Percentiles rank a stretch among this genome's conserved stretches.
phyloP scores from a whole-genome alignment of 1,284 basidiomycete genomes.

The Quambalaria eucalypti region DNA sequence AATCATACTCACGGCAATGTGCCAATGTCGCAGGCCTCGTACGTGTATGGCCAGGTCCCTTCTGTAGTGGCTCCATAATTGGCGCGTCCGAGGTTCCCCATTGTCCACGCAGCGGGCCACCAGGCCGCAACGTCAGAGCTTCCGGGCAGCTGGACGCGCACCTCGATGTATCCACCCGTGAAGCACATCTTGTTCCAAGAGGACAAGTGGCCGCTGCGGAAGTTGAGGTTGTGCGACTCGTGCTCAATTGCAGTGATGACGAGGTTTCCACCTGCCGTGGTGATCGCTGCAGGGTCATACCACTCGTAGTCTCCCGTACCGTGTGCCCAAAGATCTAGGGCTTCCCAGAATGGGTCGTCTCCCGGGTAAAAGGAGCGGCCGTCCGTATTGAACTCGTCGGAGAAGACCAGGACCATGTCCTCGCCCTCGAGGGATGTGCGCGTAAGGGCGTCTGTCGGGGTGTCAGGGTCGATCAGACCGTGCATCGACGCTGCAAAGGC shows the following conservation, averaged over 20 bases:
- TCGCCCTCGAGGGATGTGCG: conserved; percentile 2
- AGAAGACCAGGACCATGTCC: conserved; percentile 35
- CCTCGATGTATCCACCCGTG: conserved; percentile 46
- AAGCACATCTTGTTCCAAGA: conserved; percentile 46
- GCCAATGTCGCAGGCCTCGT: conserved; percentile 49
- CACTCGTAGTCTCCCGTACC: conserved; percentile 29
- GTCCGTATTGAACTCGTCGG: conserved; percentile 38
- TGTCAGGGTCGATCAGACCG: conserved; percentile 36
- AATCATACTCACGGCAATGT: conserved; percentile 3
- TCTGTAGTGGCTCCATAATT: conserved; percentile 67
- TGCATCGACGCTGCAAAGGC: conserved; percentile 2
- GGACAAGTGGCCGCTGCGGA: conserved; percentile 34
- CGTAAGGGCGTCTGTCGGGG: conserved; percentile 15
- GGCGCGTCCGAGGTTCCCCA: conserved; percentile 59
- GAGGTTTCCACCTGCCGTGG: conserved; percentile 26
- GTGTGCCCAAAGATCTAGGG: conserved; percentile 23
- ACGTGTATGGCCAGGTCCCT: conserved; percentile 44
- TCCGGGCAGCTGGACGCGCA: conserved; percentile 29
- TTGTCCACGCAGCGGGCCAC: conserved; percentile 29
- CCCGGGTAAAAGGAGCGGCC: conserved; percentile 40
- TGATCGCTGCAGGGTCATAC: conserved; percentile 37
- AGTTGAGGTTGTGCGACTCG: conserved; percentile 28
- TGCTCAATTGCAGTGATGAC: conserved; percentile 16
- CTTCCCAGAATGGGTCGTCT: conserved; percentile 47
- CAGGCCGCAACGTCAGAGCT: conserved; percentile 18